Conservation (phyloP, 2,329 filamentous ascomycete species). For the Cucurbitaria berberidis region DNA sequence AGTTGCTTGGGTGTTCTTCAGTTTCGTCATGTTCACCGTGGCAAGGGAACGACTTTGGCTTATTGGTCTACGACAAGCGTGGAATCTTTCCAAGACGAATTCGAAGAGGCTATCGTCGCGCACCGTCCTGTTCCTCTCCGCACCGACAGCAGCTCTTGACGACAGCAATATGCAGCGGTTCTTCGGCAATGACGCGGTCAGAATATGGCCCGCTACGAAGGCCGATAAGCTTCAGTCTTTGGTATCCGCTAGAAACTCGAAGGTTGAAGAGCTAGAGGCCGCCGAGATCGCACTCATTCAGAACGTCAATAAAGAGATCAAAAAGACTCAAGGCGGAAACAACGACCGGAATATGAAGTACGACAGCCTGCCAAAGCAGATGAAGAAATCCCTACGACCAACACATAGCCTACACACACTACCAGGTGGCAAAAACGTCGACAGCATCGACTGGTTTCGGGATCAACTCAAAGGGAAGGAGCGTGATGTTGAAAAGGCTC, state of each 20-base stretch:
- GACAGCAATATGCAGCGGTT: slow-evolving; percentile 77
- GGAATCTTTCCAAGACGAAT: slow-evolving; percentile 83
- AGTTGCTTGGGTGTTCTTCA: slow-evolving; percentile 80
- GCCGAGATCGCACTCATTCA: slow-evolving; percentile 88
- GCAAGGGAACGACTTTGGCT: slow-evolving; percentile 89
- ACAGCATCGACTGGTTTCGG: slow-evolving; percentile 91
- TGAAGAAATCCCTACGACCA: slow-evolving; percentile 66
- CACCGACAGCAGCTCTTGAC: slow-evolving; percentile 78
- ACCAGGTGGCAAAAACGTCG: slow-evolving; percentile 83
- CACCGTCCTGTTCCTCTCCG: slow-evolving; percentile 86
- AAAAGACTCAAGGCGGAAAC: slow-evolving; percentile 65
- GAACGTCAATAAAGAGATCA: slow-evolving; percentile 74
- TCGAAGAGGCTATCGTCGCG: slow-evolving; percentile 85
- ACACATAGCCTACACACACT: slow-evolving; percentile 44
- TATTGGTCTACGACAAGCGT: slow-evolving; percentile 91
- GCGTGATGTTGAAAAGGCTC: slow-evolving; percentile 71
- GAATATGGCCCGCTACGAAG: slow-evolving; percentile 83
- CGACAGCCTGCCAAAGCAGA: slow-evolving; percentile 59
- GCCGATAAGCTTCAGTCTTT: slow-evolving; percentile 78
- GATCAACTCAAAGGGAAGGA: slow-evolving; percentile 76
- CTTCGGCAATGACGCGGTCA: slow-evolving; percentile 80
- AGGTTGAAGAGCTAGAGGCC: slow-evolving; percentile 80
- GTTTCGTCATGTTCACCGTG: slow-evolving; percentile 87
- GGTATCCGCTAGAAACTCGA: slow-evolving; percentile 80
- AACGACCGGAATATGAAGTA: slow-evolving; percentile 55